Evolutionary conservation across 2,329 filamentous ascomycete genomes (phyloP), one percentile per base, ranked within the genome.

Genomic region (Fusarium sulawesiense): DNA sequence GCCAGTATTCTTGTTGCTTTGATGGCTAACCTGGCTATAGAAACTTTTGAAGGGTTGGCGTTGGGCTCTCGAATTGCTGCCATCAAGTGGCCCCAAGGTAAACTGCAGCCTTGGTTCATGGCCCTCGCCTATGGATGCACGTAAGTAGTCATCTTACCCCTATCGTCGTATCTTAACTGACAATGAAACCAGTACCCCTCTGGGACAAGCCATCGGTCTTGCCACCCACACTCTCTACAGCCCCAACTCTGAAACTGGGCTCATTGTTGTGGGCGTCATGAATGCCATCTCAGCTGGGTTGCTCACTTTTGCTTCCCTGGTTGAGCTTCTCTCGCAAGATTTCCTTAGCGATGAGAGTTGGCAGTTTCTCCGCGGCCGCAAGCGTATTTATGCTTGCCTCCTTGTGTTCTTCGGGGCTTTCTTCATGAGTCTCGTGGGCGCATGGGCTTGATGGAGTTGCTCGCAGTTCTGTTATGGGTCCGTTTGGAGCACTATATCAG

Each of bases 161-260:
- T 13, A 1, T 21, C 21, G 13, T 11, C 4, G 2, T n/a, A 49
- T 34, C 27, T 2, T 13, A 9, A 10, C 66, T 76, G 40, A 77
- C 42, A 51, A 11, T 3, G 9, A n/a, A 4, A 63, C 80, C 69
- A 89, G 85, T 6, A 92, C 91, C 1, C 91, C 91, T 1, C 81
- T 92, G 30, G 91, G 91, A n/a, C 91, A 93, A 76, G 91, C 90
- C 3, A 88, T 93, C 58, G 91, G 91, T 4, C 83, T 93, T 16
- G 84, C 88, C 20, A 85, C 91, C n/a, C 90, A 92, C 75, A 88
- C 86, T 10, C 80, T 92, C 12, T 93, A 93, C 78, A 89, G 89
- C 72, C 91, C 91, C 6, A 83, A 85, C 56, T 91, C 89, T 18
- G 85, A 90, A 59, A 83, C 87, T 0, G 91, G 91, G 1, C 81